Conservation (phyloP, 208 protist genomes). For the Porcisia hertigi region DNA sequence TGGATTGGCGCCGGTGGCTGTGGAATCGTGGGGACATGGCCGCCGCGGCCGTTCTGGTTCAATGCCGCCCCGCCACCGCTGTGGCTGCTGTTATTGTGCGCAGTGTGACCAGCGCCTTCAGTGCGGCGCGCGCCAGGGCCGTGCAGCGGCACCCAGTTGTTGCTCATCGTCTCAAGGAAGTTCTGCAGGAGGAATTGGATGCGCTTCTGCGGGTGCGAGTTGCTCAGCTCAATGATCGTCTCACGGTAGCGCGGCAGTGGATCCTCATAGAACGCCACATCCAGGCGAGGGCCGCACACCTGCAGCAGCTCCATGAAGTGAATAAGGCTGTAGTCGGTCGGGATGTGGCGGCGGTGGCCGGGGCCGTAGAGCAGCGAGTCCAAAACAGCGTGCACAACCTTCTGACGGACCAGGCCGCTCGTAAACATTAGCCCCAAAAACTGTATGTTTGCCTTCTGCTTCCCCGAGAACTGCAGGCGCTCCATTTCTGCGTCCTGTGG, state of each 20-base stretch:
- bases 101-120: conserved; percentile 2
- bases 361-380: conserved; percentile 75
- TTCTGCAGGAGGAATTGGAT: conserved; percentile 83
- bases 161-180: conserved; percentile 79
- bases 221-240: conserved; percentile 54
- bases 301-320: conserved; percentile 86
- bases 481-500: conserved; percentile 63
- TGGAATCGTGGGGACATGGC: background rate
- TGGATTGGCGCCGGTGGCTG: conserved; percentile 6
- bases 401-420: conserved; percentile 53
- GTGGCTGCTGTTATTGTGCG: conserved; percentile 3
- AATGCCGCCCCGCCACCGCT: background rate
- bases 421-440: conserved; percentile 83
- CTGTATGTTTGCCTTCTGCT: conserved; percentile 87
- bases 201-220: conserved; percentile 57
- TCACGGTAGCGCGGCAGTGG: conserved; percentile 44
- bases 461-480: conserved; percentile 62
- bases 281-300: conserved; percentile 66
- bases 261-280: conserved; percentile 41
- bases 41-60: conserved; percentile 2
- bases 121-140: conserved; percentile 31
- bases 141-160: conserved; percentile 78
- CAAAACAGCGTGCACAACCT: conserved; percentile 66
- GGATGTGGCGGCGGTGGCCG: conserved; percentile 56
- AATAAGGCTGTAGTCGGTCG: conserved; percentile 68